A percentile compares a stretch with the other conserved stretches of the same genome.
Evolutionary conservation across 2,329 filamentous ascomycete genomes (phyloP).

Genomic region (Neospermospora avenae): DNA sequence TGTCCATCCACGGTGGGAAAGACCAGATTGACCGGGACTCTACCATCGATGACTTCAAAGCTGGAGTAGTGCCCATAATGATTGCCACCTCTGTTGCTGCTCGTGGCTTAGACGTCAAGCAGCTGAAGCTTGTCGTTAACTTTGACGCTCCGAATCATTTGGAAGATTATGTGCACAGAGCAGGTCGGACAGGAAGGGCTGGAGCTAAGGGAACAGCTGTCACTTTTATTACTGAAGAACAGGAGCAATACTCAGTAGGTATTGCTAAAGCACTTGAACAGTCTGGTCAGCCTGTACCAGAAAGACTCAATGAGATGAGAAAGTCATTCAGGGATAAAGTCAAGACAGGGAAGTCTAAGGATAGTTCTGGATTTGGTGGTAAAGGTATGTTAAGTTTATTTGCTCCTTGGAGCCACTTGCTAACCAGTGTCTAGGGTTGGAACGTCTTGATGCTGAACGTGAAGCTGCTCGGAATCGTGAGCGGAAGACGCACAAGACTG

Average conservation of each 20-base stretch:
- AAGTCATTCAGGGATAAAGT: slow-evolving; percentile 83
- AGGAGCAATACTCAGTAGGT: slow-evolving; percentile 89
- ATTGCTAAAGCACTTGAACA: slow-evolving; percentile 81
- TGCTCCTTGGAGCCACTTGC: neutral
- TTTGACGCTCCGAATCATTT: slow-evolving; percentile 92
- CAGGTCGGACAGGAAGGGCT: slow-evolving; percentile 88
- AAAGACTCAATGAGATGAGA: slow-evolving; percentile 61
- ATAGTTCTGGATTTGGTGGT: slow-evolving; percentile 86
- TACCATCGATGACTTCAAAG: slow-evolving; percentile 90
- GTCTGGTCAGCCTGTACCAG: slow-evolving; percentile 80
- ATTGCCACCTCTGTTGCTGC: slow-evolving; percentile 95
- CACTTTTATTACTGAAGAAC: slow-evolving; percentile 87
- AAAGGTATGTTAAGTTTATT: slow-evolving; percentile 55
- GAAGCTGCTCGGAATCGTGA: slow-evolving; percentile 83
- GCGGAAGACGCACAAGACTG: slow-evolving; percentile 84
- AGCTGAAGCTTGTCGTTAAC: slow-evolving; percentile 93
- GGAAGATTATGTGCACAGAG: slow-evolving; percentile 95
- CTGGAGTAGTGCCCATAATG: slow-evolving; percentile 81
- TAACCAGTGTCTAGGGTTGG: slow-evolving; percentile 46
- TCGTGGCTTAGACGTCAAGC: slow-evolving; percentile 91
- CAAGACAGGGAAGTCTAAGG: slow-evolving; percentile 87
- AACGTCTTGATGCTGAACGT: slow-evolving; percentile 85
- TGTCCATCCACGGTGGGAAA: slow-evolving; percentile 91
- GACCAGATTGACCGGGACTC: slow-evolving; percentile 92
- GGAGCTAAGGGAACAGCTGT: slow-evolving; percentile 94